phyloP scores from a whole-genome alignment of 192 early-diverging fungal genomes.

The Umbelopsis sp. region DNA sequence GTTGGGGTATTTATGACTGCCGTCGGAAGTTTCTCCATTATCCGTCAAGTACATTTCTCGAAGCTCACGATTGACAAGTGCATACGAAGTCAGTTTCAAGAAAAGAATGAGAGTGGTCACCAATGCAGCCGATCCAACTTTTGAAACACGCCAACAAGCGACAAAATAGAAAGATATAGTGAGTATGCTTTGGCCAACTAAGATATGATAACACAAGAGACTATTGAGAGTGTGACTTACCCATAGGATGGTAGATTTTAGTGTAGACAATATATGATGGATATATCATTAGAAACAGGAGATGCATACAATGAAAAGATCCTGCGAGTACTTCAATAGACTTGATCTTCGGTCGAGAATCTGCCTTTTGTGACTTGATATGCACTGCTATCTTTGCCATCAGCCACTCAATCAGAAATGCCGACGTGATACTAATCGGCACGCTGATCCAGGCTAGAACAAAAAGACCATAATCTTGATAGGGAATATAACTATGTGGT shows the following conservation, averaged over 20 bases:
- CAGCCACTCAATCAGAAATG: slow-evolving; percentile 62
- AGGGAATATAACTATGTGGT: slow-evolving; percentile 59
- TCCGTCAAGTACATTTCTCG: slow-evolving; percentile 41
- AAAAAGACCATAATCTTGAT: slow-evolving; percentile 59
- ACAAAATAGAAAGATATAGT: neutral
- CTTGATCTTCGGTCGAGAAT: slow-evolving; percentile 12
- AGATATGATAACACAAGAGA: neutral
- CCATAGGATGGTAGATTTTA: slow-evolving; percentile 65
- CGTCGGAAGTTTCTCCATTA: slow-evolving; percentile 46
- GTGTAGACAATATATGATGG: slow-evolving; percentile 69
- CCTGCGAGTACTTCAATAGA: slow-evolving; percentile 28
- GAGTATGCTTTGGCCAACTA: too few species aligned
- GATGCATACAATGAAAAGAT: slow-evolving; percentile 53
- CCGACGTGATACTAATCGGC: slow-evolving; percentile 55
- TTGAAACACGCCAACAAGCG: neutral
- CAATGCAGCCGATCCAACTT: slow-evolving; percentile 64
- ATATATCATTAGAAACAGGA: slow-evolving; percentile 54
- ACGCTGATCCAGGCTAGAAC: slow-evolving; percentile 50
- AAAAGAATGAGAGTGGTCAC: slow-evolving; percentile 68
- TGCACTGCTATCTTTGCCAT: slow-evolving; percentile 35
- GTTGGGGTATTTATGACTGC: slow-evolving; percentile 64
- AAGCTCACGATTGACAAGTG: slow-evolving; percentile 76
- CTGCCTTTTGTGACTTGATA: slow-evolving; percentile 28
- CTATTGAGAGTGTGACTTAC: slow-evolving; percentile 19
- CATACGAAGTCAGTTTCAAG: slow-evolving; percentile 81